These are phyloP conservation scores for Trichoderma reesei DNA, from an alignment of 495 filamentous ascomycete species.

Conservation along the genomic window DNA sequence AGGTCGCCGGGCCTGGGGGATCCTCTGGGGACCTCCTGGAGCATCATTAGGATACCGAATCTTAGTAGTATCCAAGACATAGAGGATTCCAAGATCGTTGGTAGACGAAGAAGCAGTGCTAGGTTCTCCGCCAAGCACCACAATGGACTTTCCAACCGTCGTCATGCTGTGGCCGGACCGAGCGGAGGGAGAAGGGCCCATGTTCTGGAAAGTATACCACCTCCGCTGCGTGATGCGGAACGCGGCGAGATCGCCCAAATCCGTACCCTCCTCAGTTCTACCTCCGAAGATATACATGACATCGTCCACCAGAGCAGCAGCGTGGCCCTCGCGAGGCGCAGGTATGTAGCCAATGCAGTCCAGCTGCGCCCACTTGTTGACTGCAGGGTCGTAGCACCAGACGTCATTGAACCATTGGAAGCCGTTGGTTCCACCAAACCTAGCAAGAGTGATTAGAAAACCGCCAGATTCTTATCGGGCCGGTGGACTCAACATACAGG, in stretches of 20 bases:
- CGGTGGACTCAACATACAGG: slow-evolving; percentile 43
- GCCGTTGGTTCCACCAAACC: slow-evolving; percentile 94
- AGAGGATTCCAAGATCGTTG: slow-evolving; percentile 77
- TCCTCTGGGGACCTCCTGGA: slow-evolving; percentile 39
- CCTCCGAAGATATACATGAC: slow-evolving; percentile 99
- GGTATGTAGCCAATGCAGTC: slow-evolving; percentile 98
- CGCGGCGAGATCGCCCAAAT: slow-evolving; percentile 88
- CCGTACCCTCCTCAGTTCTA: slow-evolving; percentile 83
- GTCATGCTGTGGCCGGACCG: slow-evolving; percentile 98
- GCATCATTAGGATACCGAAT: slow-evolving; percentile 87
- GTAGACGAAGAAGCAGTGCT: slow-evolving; percentile 74
- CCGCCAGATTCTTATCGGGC: background rate
- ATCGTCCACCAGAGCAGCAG: slow-evolving; percentile 83
- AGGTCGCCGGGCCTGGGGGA: slow-evolving; percentile 27
- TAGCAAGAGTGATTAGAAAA: slow-evolving; percentile 28
- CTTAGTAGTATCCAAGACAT: slow-evolving; percentile 87
- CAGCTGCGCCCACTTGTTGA: slow-evolving; percentile 72
- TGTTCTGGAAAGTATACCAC: slow-evolving; percentile 99
- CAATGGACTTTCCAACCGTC: slow-evolving; percentile 78
- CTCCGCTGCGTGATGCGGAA: slow-evolving; percentile 85
- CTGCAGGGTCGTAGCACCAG: slow-evolving; percentile 83
- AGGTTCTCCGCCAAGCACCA: slow-evolving; percentile 88
- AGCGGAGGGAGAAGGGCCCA: slow-evolving; percentile 91
- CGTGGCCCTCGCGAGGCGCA: slow-evolving; percentile 85
- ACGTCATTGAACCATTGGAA: slow-evolving; percentile 97